A percentile compares a stretch with the other conserved stretches of the same genome.
Evolutionary conservation across 2,329 filamentous ascomycete species (phyloP).

Genomic region (Penicillium sp.): DNA sequence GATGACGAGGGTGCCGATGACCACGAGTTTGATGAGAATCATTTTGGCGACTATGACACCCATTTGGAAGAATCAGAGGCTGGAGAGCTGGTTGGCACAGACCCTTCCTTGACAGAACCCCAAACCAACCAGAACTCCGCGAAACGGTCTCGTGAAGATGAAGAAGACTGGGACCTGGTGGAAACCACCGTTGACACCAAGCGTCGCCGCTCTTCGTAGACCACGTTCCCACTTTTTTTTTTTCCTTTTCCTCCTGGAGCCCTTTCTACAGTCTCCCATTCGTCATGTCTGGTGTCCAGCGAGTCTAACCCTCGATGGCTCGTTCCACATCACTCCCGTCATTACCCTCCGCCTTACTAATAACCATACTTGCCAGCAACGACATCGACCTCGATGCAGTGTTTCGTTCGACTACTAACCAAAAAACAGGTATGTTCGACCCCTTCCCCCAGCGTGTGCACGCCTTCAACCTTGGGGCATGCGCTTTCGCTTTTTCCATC

Average conservation of each 20-base stretch:
- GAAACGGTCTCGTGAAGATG: constrained; percentile 37
- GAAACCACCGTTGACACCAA: constrained; percentile 46
- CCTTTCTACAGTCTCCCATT: neutral
- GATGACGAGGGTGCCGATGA: constrained; percentile 22
- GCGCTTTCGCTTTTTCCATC: neutral
- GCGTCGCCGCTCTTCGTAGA: constrained; percentile 50
- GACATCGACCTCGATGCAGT: constrained; percentile 1
- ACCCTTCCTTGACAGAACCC: constrained; percentile 18
- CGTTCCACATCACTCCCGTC: neutral
- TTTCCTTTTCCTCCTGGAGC: neutral
- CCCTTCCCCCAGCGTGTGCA: neutral
- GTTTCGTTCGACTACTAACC: neutral
- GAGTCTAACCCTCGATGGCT: neutral
- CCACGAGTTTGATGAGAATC: constrained; percentile 28
- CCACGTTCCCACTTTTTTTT: neutral
- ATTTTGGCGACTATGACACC: constrained; percentile 41
- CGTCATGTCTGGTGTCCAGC: neutral
- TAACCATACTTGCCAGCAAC: constrained; percentile 8
- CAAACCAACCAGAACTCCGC: constrained; percentile 23
- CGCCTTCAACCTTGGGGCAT: neutral
- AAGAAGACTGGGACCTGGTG: constrained; percentile 33
- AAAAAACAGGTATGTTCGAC: constrained; percentile 8
- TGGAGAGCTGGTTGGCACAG: constrained; percentile 18
- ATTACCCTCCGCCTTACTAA: constrained; percentile 9
- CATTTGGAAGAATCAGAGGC: constrained; percentile 32